phyloP scores from a whole-genome alignment of 1,284 basidiomycete species.

The Boletus sp. region DNA sequence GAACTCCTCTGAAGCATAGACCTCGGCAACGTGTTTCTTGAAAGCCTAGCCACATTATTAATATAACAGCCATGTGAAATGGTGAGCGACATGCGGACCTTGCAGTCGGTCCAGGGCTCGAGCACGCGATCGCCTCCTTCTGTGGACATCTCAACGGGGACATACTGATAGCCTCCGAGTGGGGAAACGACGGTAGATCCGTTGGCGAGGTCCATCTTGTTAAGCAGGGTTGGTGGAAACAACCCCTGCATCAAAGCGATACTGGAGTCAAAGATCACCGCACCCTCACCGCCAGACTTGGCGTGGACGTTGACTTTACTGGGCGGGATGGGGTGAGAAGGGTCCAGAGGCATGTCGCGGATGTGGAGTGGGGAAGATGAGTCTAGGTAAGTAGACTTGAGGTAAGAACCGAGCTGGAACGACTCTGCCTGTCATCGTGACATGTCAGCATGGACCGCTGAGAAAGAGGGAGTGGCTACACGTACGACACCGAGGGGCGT shows the following conservation, averaged over 20 bases:
- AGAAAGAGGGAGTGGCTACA: constrained; percentile 5
- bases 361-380: constrained; percentile 63
- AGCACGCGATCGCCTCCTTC: constrained; percentile 76
- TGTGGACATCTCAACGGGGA: constrained; percentile 77
- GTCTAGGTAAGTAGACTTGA: constrained; percentile 70
- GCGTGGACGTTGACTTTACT: constrained; percentile 68
- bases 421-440: constrained; percentile 56
- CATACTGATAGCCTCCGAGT: constrained; percentile 80
- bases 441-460: constrained; percentile 1
- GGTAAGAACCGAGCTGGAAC: constrained; percentile 61
- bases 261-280: constrained; percentile 79
- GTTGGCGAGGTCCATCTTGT: constrained; percentile 75
- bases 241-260: constrained; percentile 74
- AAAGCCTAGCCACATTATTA: constrained; percentile 44
- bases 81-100: constrained; percentile 40
- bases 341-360: constrained; percentile 48
- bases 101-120: constrained; percentile 84
- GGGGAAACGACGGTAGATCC: constrained; percentile 69
- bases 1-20: constrained; percentile 61
- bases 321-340: constrained; percentile 42
- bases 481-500: constrained; percentile 79
- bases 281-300: constrained; percentile 79
- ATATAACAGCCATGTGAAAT: constrained; percentile 16
- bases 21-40: constrained; percentile 56
- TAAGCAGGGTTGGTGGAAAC: constrained; percentile 67